A percentile compares a stretch with the other conserved stretches of the same genome.
These are phyloP conservation scores for Suhomyces sp. DNA, from an alignment of 805 yeast species.

Conservation along the genomic window DNA sequence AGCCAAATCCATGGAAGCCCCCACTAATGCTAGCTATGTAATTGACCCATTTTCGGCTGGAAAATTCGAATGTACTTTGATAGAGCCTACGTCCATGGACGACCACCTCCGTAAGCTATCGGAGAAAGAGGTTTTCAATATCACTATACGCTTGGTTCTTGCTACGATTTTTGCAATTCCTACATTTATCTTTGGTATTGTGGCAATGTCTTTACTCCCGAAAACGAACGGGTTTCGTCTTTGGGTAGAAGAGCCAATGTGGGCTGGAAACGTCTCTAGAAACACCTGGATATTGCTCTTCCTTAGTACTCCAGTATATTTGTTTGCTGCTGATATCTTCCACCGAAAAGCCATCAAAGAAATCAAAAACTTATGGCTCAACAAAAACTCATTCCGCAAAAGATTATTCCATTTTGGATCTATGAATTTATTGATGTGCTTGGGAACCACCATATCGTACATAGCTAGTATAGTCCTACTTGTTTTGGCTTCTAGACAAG, in stretches of 20 bases:
- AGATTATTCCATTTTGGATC: slow-evolving; percentile 71
- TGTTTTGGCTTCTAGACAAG: slow-evolving; percentile 39
- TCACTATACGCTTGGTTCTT: slow-evolving; percentile 46
- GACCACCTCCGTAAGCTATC: slow-evolving; percentile 57
- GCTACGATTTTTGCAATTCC: slow-evolving; percentile 60
- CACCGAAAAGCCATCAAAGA: slow-evolving; percentile 66
- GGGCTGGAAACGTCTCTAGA: slow-evolving; percentile 61
- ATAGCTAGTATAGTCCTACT: slow-evolving; percentile 62
- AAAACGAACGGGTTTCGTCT: slow-evolving; percentile 37
- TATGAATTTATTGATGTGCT: slow-evolving; percentile 68
- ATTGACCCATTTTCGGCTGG: slow-evolving; percentile 24
- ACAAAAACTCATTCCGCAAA: slow-evolving; percentile 51
- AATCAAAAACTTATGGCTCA: slow-evolving; percentile 53
- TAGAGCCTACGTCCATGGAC: slow-evolving; percentile 57
- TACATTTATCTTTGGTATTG: slow-evolving; percentile 64
- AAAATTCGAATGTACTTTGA: slow-evolving; percentile 49
- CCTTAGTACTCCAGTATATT: slow-evolving; percentile 69
- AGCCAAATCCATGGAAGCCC: not conserved
- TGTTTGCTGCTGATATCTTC: slow-evolving; percentile 71
- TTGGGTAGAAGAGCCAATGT: slow-evolving; percentile 60
- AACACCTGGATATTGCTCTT: slow-evolving; percentile 64
- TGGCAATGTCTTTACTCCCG: slow-evolving; percentile 63
- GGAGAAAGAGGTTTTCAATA: slow-evolving; percentile 43
- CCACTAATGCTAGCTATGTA: not conserved
- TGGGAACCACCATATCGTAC: slow-evolving; percentile 73